phyloP scores from a whole-genome alignment of 1,139 yeast genomes.

The Nadsonia starkeyi-henricii region DNA sequence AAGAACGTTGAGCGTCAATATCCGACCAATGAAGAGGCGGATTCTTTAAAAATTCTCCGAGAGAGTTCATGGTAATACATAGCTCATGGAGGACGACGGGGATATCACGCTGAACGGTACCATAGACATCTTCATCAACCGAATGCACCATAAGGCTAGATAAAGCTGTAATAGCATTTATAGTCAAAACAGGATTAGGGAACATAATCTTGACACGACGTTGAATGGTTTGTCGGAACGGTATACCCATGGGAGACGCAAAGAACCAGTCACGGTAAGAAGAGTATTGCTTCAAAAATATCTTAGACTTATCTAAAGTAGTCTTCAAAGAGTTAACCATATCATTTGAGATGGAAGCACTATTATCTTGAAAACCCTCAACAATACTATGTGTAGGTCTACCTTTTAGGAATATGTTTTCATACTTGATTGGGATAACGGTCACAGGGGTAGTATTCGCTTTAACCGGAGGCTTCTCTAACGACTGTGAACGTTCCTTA shows the following conservation, averaged over 20 bases:
- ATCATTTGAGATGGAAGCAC: conserved; percentile 3
- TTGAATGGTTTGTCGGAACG: conserved; percentile 21
- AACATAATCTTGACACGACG: conserved; percentile 16
- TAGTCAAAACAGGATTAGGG: conserved; percentile 18
- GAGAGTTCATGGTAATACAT: conserved; percentile 15
- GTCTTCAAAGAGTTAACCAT: not conserved
- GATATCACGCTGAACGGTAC: conserved; percentile 28
- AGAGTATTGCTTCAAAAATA: not conserved
- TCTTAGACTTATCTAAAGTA: not conserved
- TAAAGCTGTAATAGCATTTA: conserved; percentile 19
- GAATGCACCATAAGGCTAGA: conserved; percentile 19
- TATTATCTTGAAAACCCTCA: conserved; percentile 5
- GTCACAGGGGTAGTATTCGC: conserved; percentile 2
- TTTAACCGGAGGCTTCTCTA: conserved; percentile 6
- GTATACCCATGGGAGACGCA: conserved; percentile 12
- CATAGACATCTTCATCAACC: conserved; percentile 24
- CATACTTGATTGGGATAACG: conserved; percentile 2
- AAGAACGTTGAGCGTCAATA: conserved; percentile 12
- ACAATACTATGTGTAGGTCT: conserved; percentile 2
- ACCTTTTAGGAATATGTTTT: conserved; percentile 5
- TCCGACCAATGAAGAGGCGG: conserved; percentile 27
- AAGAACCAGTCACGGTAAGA: conserved; percentile 6
- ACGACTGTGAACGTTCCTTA: not conserved
- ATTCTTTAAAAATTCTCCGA: conserved; percentile 15
- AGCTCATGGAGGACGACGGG: conserved; percentile 20